Percentiles rank a stretch among this genome's conserved stretches.
These are phyloP conservation scores for Leishmania guyanensis DNA, from an alignment of 208 protist species.

Conservation along the genomic window DNA sequence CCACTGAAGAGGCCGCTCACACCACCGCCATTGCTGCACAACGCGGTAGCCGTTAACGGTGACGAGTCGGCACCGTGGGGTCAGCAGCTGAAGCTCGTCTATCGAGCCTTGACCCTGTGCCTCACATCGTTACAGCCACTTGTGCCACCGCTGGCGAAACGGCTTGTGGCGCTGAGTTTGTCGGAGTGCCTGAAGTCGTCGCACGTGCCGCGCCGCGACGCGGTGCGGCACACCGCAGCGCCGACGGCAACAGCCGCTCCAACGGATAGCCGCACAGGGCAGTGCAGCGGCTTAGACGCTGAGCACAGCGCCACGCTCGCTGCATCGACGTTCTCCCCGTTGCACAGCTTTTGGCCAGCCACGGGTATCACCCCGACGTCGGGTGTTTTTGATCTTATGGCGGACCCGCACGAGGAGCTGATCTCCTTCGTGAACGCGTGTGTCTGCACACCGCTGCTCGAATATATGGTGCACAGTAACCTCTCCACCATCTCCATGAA, in stretches of 20 bases:
- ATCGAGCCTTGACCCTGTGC: conserved; percentile 39
- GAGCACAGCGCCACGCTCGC: neutral
- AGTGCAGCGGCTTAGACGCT: neutral
- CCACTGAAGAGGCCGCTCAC: neutral
- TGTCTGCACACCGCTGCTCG: conserved; percentile 57
- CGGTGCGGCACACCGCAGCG: neutral
- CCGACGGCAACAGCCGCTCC: neutral
- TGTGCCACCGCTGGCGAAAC: conserved; percentile 12
- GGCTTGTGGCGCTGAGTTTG: conserved; percentile 16
- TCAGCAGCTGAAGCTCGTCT: conserved; percentile 34
- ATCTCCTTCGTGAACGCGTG: conserved; percentile 52
- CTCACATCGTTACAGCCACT: conserved; percentile 39
- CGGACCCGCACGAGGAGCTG: conserved; percentile 34
- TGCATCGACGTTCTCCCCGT: neutral
- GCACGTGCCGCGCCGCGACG: conserved; percentile 16
- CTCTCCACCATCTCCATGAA: conserved; percentile 45
- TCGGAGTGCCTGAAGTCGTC: conserved; percentile 38
- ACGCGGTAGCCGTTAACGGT: conserved; percentile 1
- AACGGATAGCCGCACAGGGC: neutral
- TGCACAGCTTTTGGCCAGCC: neutral
- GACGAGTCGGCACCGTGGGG: conserved; percentile 8
- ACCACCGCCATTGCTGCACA: neutral
- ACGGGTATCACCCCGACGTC: neutral
- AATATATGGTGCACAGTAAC: conserved; percentile 51
- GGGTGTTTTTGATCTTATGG: conserved; percentile 43